Base-by-base conservation (phyloP, 139 green algal species). In the Deuterostichococcus epilithicus region DNA sequence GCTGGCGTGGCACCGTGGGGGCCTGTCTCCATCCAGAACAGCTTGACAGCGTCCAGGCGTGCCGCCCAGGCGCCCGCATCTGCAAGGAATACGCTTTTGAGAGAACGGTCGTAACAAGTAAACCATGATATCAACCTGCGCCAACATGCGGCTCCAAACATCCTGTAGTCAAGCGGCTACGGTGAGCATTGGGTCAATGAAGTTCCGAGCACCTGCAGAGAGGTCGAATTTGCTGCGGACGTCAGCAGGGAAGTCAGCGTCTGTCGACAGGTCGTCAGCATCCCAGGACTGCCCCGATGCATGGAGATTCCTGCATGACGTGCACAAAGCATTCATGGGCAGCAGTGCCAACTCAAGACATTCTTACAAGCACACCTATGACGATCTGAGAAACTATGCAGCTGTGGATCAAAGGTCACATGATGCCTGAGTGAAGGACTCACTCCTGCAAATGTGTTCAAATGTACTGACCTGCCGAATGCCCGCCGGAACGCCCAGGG, bases 1-100 rank as follows among this genome's bases (percentile, higher is more conserved):
- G 45, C 52, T 25, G 38, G 44, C 30, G 33, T 69, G 44, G 30
- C 67, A 32, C 45, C 72, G 30, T 35, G 33, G 8, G 68, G 58
- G 6, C 68, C 69, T 38, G 52, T n/a, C 52, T 63, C 52, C 8
- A 63, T n/a, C 69, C 70, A 81, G 52, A 59, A 76, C 52, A 81
- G 70, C 38, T 77, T 73, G 30, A 65, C 18, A 23, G 38, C 60
- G 22, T 34, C 58, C 39, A 77, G 32, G 30, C 72, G 38, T 26
- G 66, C 77, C 52, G 59, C 70, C 59, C 52, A 63, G 18, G 37
- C 68, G 30, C 72, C 30, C 3, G 59, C 70, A 70, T 38, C 68
- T 26, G 30, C 30, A 47, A 34, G 36, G 2, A 30, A 5, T 18
- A 33, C 39, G 25, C 30, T 63, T 34, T 80, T 68, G 68, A 72